Evolutionary conservation across 1,139 yeast species (phyloP).

Genomic region (Pichia sp.): DNA sequence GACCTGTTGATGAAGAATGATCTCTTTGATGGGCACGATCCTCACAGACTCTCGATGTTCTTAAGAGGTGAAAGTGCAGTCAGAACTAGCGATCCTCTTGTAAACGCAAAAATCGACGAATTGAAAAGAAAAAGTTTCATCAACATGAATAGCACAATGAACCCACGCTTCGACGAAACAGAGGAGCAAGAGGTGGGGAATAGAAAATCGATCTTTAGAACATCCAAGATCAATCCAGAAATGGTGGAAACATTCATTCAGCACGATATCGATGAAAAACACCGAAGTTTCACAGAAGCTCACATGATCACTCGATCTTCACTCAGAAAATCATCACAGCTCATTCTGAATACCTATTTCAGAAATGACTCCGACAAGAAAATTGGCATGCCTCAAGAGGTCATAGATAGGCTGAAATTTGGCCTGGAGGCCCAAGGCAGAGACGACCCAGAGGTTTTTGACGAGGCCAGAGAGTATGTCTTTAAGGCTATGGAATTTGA

Average conservation of each 20-base stretch:
- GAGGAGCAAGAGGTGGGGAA: not conserved
- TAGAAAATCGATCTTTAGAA: slow-evolving; percentile 11
- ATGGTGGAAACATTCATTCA: slow-evolving; percentile 42
- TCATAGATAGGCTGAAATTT: slow-evolving; percentile 51
- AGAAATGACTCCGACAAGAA: slow-evolving; percentile 74
- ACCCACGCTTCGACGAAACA: slow-evolving; percentile 1
- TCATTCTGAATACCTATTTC: slow-evolving; percentile 70
- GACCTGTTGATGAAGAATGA: slow-evolving; percentile 52
- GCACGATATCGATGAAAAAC: slow-evolving; percentile 26
- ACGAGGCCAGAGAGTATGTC: slow-evolving; percentile 71
- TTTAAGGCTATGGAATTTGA: slow-evolving; percentile 88
- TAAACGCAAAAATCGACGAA: slow-evolving; percentile 27
- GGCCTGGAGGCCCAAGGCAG: slow-evolving; percentile 76
- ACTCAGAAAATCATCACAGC: slow-evolving; percentile 64
- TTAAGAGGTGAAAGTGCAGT: slow-evolving; percentile 45
- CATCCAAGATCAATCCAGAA: slow-evolving; percentile 35
- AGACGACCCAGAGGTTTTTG: slow-evolving; percentile 92
- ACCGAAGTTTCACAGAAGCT: slow-evolving; percentile 24
- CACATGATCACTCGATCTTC: slow-evolving; percentile 55
- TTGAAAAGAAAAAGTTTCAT: slow-evolving; percentile 22
- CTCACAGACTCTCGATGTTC: slow-evolving; percentile 45
- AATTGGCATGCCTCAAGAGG: slow-evolving; percentile 62
- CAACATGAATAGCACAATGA: not conserved
- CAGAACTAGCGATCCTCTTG: slow-evolving; percentile 33
- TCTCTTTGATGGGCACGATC: slow-evolving; percentile 42